Evolutionary conservation across 148 eudicot genomes (phyloP).

Genomic region (Diospyros kaki): DNA sequence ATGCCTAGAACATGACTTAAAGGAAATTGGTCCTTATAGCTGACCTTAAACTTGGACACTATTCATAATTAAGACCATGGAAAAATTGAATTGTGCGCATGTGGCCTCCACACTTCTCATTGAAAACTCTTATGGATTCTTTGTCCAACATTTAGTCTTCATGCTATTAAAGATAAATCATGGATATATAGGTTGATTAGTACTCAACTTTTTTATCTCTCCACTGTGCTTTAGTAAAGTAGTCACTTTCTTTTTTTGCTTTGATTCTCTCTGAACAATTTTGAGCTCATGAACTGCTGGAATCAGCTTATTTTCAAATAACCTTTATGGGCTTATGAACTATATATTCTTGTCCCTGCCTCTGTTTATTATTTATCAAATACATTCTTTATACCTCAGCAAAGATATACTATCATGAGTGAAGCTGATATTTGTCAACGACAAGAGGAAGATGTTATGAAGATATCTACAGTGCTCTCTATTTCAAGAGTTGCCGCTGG

Average conservation of each 20-base stretch:
- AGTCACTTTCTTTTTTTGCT: no score
- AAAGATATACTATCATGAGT: constrained; percentile 50
- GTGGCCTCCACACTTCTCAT: neutral
- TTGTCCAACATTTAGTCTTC: neutral
- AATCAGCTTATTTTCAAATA: neutral
- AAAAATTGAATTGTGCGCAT: neutral
- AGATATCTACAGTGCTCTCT: constrained; percentile 66
- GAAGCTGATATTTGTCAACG: constrained; percentile 66
- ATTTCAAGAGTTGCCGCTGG: constrained; percentile 62
- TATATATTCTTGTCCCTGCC: neutral
- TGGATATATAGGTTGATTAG: neutral
- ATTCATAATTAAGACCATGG: neutral
- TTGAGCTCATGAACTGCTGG: neutral
- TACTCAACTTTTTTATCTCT: neutral
- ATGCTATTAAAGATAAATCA: neutral
- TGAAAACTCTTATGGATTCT: neutral
- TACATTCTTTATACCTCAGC: constrained; percentile 23
- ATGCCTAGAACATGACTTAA: no score
- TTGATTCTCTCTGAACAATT: no score
- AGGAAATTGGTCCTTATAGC: neutral
- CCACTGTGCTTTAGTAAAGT: neutral
- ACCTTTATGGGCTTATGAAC: neutral
- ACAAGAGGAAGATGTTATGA: constrained; percentile 60
- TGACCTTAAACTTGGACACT: neutral
- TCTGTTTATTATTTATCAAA: neutral